Evolutionary conservation across 768 basidiomycete species (phyloP).

Genomic region (Epithele typhae): DNA sequence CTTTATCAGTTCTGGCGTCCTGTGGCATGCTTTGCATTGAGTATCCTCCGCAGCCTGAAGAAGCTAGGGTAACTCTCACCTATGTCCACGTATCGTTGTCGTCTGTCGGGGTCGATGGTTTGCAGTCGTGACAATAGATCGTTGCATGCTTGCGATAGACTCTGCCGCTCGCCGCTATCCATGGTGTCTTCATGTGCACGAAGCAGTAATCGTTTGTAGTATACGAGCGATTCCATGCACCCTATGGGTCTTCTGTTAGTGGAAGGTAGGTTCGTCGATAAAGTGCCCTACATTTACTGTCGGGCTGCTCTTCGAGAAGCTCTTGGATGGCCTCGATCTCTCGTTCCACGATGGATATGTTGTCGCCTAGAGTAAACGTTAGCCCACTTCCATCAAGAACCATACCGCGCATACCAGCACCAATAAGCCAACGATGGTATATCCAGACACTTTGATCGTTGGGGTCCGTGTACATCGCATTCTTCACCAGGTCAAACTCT

Average conservation of each 20-base stretch:
- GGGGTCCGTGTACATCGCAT: conserved; percentile 96
- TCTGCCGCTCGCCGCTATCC: conserved; percentile 25
- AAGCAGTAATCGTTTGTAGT: conserved; percentile 75
- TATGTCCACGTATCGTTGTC: conserved; percentile 64
- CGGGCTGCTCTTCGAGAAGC: conserved; percentile 82
- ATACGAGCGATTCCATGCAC: conserved; percentile 91
- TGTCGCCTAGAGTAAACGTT: conserved; percentile 42
- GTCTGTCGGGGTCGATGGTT: conserved; percentile 61
- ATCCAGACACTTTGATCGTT: conserved; percentile 97
- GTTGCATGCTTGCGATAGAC: conserved; percentile 41
- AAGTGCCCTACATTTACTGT: conserved; percentile 75
- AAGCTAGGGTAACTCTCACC: conserved; percentile 33
- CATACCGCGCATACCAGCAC: conserved; percentile 58
- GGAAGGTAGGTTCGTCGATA: background rate
- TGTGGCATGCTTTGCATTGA: too few species aligned
- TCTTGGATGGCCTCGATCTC: conserved; percentile 82
- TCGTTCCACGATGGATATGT: conserved; percentile 52
- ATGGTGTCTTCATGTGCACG: conserved; percentile 35
- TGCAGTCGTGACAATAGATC: conserved; percentile 53
- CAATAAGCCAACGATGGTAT: conserved; percentile 97
- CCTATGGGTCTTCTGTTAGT: conserved; percentile 41
- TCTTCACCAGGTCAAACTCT: conserved; percentile 93
- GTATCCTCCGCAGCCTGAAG: background rate
- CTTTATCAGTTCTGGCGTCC: too few species aligned
- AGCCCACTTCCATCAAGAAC: too few species aligned